Base-by-base conservation (phyloP, 805 yeast genomes). In the Candida montana region DNA sequence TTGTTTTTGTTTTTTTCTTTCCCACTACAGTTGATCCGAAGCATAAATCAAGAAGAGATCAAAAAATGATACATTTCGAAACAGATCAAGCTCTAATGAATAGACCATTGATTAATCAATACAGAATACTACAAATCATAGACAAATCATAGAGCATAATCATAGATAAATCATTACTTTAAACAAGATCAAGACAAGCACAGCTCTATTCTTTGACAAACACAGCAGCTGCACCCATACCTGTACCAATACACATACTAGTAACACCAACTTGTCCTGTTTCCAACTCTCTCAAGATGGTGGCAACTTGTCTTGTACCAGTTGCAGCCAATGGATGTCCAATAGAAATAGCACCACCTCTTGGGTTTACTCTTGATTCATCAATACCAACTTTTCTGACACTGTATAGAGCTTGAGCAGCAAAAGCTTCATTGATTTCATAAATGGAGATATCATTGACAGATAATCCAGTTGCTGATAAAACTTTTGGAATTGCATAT, bases 181-280 rank as follows among this genome's bases (percentile, higher is more conserved):
- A 32, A 18, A 18, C 34, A 31, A 37, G 31, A 19, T 10, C 7
- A 29, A 18, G 13, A n/a, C 6, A 28, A 28, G 17, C 26, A 18
- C 11, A 21, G 12, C 24, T 26, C 15, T 72, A 88, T 69, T 91
- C 98, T 56, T 75, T 83, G 33, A 87, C 74, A 54, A 91, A 74
- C 34, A 90, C 71, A 12, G 91, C 83, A 36, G 98, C 98, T 27
- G 97, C 96, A 51, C 98, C 98, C 95, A 90, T 91, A 54, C 98
- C 98, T 28, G 97, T 88, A 57, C 98, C 98, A 51, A 91, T 81
- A 71, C 98, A 91, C 98, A 91, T 91, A 49, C 95, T 83, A 11
- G 95, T 85, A 40, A 91, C 81, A 51, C 98, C 98, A 50, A 89
- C 67, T 68, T 89, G 80, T 47, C 91, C 95, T 21, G 75, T 61